Evolutionary conservation across 1,139 yeast species (phyloP), one percentile per base, ranked within the genome.

Genomic region (Williopsis jadinii): DNA sequence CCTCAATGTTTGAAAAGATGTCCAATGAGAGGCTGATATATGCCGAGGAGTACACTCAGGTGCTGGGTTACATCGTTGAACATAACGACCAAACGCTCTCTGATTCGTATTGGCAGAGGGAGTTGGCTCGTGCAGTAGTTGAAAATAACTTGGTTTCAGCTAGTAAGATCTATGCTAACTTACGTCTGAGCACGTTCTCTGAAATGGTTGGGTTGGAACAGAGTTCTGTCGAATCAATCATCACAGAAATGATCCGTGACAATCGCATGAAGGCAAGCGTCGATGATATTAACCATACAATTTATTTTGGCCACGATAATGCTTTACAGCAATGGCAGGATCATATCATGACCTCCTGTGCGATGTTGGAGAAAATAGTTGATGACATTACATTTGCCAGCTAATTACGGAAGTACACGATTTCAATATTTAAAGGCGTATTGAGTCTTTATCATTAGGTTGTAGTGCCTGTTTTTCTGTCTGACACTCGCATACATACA

Each of bases 211-310:
- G 35, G n/a, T 13, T 46, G 11, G 44, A 48, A 28, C 14, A 27
- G 5, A 32, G 35, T 3, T 37, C 38, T 13, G 54, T 51, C 9
- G 50, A 49, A 30, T 43, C 42, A 3, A 30, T 50, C 2, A 35
- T 47, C 5, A 43, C 52, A 9, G 49, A 48, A 11, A 45, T 52
- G 49, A 48, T 55, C 12, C 43, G 53, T 32, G 37, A 42, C 3
- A 52, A 46, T 1, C 29, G 48, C 12, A 24, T 54, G 11, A 28
- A 39, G 12, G 67, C 64, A 1, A 58, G 59, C 35, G 55, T 65
- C 32, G 70, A 65, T 45, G 70, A 66, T 41, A 52, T 65, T n/a
- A 57, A 56, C 37, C 55, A 58, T 11, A 48, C 63, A 3, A 50
- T 66, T n/a, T 53, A 59, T n/a, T 65, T 64, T 40, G 27, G 32